Conservation (phyloP, 2,329 filamentous ascomycete genomes). For the Botryotinia calthae region DNA sequence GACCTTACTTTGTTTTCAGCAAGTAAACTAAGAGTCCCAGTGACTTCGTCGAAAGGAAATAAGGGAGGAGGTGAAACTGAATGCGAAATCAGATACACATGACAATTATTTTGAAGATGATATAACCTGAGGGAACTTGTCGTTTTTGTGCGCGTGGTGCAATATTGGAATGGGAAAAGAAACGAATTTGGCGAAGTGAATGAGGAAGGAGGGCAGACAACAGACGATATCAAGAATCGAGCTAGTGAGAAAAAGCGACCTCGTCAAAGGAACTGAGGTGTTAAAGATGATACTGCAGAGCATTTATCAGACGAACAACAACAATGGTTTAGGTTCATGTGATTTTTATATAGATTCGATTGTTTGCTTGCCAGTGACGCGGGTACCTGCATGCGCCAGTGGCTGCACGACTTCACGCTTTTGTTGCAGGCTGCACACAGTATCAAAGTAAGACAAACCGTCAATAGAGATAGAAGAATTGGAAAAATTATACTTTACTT, state of each 20-base stretch:
- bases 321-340: background rate
- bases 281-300: background rate
- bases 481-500: background rate
- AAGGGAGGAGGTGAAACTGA: background rate
- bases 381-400: background rate
- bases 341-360: background rate
- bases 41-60: background rate
- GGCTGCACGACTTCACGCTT: background rate
- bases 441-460: background rate
- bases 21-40: background rate
- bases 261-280: background rate
- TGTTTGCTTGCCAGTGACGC: background rate
- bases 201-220: background rate
- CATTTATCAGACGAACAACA: background rate
- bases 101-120: background rate
- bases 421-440: background rate
- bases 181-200: background rate
- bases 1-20: background rate
- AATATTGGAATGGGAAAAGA: background rate
- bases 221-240: background rate
- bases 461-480: background rate
- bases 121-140: background rate
- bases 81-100: background rate
- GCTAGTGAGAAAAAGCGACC: conserved; percentile 5
- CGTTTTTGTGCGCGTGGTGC: background rate